Evolutionary conservation across 495 filamentous ascomycete genomes (phyloP).

Genomic region (Extremus antarcticus): DNA sequence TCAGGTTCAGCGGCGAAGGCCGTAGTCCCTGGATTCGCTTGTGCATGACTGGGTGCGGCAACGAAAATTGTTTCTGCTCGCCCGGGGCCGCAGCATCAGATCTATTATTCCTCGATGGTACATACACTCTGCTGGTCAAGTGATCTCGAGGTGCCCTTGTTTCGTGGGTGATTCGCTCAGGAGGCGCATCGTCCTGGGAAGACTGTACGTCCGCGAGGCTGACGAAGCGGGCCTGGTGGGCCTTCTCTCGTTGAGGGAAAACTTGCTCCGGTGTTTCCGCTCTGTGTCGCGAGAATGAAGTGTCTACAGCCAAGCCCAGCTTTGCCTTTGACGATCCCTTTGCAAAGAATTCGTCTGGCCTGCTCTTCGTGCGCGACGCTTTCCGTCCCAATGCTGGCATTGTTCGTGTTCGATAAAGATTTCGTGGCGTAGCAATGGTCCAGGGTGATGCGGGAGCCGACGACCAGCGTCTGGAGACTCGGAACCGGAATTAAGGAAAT

Average conservation of each 20-base stretch:
- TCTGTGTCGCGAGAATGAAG: constrained; percentile 22
- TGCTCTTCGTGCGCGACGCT: not conserved
- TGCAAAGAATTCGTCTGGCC: not conserved
- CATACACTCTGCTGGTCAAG: not conserved
- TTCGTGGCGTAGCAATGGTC: too few species aligned
- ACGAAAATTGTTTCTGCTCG: not conserved
- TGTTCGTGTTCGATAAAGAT: not conserved
- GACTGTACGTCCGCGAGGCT: constrained; percentile 3
- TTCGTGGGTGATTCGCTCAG: not conserved
- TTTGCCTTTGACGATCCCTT: constrained; percentile 5
- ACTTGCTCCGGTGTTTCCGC: constrained; percentile 23
- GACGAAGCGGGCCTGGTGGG: constrained; percentile 14
- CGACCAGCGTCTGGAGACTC: not conserved
- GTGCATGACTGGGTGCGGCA: constrained; percentile 1
- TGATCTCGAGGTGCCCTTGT: not conserved
- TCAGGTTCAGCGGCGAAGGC: constrained; percentile 12
- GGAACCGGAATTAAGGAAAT: not conserved
- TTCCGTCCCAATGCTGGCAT: not conserved
- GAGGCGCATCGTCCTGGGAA: not conserved
- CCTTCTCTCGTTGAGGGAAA: constrained; percentile 20
- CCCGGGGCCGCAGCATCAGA: not conserved
- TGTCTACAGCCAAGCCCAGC: constrained; percentile 26
- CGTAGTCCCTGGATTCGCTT: constrained; percentile 13
- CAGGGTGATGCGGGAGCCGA: too few species aligned
- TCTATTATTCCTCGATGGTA: not conserved